Conservation (phyloP, 331 rosid genomes). For the Quercus tomentella region DNA sequence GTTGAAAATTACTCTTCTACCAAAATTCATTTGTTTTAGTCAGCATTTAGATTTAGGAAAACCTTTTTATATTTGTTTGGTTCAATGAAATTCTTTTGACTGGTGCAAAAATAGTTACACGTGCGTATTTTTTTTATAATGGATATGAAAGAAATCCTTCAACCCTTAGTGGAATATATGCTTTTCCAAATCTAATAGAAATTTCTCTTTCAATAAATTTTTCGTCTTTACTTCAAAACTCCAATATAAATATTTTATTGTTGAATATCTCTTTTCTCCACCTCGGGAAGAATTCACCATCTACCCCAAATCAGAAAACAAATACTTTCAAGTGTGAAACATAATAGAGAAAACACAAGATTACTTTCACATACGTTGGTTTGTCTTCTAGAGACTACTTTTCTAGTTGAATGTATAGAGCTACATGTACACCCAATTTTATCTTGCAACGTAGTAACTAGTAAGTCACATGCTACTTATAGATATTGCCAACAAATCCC, state of each 20-base stretch:
- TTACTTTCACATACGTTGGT: not conserved
- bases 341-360: not conserved
- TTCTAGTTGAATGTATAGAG: no score
- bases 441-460: no score
- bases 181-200: not conserved
- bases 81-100: not conserved
- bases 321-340: not conserved
- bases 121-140: not conserved
- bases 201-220: not conserved
- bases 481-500: no score
- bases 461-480: no score
- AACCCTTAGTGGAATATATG: not conserved
- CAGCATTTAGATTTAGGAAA: not conserved
- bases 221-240: not conserved
- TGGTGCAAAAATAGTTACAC: not conserved
- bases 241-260: not conserved
- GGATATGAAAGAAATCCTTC: not conserved
- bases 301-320: not conserved
- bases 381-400: no score
- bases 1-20: not conserved
- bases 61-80: not conserved
- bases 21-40: not conserved
- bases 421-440: no score
- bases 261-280: not conserved
- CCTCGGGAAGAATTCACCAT: not conserved